Evolutionary conservation across 2,329 filamentous ascomycete species (phyloP), one percentile per base, ranked within the genome.

Genomic region (Alternaria dauci): DNA sequence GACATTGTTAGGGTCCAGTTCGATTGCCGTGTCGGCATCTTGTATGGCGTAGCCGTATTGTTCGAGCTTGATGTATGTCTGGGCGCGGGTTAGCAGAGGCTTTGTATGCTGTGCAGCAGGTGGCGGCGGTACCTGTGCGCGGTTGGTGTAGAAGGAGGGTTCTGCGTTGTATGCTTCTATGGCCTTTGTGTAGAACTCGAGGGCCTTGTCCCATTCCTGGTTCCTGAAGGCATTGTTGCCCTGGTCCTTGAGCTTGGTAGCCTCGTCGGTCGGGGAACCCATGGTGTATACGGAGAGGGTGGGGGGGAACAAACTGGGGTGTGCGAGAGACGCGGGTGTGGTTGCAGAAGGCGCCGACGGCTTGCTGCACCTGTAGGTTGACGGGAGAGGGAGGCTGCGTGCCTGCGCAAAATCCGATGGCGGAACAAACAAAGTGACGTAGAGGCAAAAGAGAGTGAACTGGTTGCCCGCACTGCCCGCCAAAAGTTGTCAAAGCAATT

Each of bases 41-140:
- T 89, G 85, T 71, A 98, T 91, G 25, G 95, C 94, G 81, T 94
- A 96, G 39, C 95, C 95, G 77, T 94, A 98, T 20, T 94, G 89
- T 80, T 99, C 95, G 39, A 94, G 89, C 82, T 97, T 98, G 80
- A 99, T 94, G 78, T 99, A 87, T 66, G 92, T 92, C 93, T 97
- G 51, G 52, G 53, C 30, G 11, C 18, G 23, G 43, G 61, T 77
- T 28, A 77, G 70, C 52, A 58, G 8, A 39, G 52, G 64, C 68
- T 69, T 69, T 64, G 51, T n/a, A 38, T 28, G 59, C 55, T n/a
- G 32, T 28, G 59, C 55, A 51, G 50, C 18, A 23, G 44, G 53
- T 34, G 43, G 50, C 52, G 63, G 58, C 81, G 86, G 65, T 79
- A 97, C 94, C 87, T 97, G 94, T 20, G 95, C 95, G 78, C 95